Percentiles rank a stretch among this genome's conserved stretches.
These are phyloP conservation scores for Picea abies DNA, from an alignment of 83 land plant genomes.

Conservation along the genomic window DNA sequence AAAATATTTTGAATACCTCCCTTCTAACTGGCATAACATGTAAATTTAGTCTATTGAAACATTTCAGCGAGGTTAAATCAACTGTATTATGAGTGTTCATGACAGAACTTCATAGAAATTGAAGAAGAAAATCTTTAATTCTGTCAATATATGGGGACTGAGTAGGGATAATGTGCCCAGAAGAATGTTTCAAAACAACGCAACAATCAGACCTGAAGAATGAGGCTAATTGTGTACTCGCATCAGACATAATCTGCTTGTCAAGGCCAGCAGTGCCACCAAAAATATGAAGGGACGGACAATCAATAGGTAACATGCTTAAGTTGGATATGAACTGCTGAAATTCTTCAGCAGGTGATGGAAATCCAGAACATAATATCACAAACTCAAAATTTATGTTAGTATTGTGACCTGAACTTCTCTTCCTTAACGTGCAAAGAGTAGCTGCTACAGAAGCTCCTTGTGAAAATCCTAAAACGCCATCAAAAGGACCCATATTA, in stretches of 20 bases:
- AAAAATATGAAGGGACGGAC: conserved; percentile 90
- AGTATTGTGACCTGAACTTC: not conserved
- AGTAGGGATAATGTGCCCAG: no score
- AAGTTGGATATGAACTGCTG: conserved; percentile 16
- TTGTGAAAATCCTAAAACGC: conserved; percentile 92
- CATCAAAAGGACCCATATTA: conserved; percentile 85
- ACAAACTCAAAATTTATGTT: conserved; percentile 57
- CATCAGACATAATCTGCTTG: conserved; percentile 62
- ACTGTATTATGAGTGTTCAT: no score
- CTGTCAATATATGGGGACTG: no score
- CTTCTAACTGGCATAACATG: no score
- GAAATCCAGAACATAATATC: conserved; percentile 88
- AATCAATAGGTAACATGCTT: conserved; percentile 33
- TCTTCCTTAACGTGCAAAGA: conserved; percentile 34
- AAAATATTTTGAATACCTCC: no score
- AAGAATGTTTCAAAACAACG: no score
- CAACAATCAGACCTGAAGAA: conserved; percentile 51
- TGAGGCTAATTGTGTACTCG: conserved; percentile 57
- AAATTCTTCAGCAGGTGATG: conserved; percentile 30
- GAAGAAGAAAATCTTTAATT: no score
- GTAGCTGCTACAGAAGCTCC: conserved; percentile 92
- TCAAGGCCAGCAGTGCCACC: conserved; percentile 60
- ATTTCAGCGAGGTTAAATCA: not conserved
- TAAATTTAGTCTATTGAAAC: not conserved
- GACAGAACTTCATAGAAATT: no score